These are phyloP conservation scores for Fusarium sacchari DNA, from an alignment of 2,329 filamentous ascomycete species.

Conservation along the genomic window DNA sequence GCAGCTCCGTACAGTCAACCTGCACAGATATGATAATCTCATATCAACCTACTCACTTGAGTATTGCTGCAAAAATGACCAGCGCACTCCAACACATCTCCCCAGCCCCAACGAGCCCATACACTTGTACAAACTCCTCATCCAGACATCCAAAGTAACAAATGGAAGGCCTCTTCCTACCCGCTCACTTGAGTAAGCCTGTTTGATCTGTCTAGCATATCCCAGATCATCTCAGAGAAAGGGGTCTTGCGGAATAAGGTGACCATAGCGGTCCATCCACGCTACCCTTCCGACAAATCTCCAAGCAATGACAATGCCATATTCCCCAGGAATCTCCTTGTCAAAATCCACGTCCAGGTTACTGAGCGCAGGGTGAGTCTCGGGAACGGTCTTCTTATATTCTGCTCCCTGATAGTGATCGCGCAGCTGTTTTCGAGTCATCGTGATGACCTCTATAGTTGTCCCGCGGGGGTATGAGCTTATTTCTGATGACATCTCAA, in stretches of 20 bases:
- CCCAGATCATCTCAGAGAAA: neutral
- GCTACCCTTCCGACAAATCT: neutral
- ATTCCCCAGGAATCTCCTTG: neutral
- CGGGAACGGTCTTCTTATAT: neutral
- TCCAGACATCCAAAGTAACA: neutral
- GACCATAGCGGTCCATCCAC: neutral
- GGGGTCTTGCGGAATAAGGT: neutral
- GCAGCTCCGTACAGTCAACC: accelerated
- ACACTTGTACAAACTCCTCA: neutral
- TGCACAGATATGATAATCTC: neutral
- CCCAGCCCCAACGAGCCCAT: neutral
- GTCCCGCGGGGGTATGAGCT: neutral
- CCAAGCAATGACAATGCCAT: neutral
- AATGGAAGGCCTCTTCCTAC: neutral
- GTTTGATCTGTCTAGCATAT: neutral
- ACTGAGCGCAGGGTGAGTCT: neutral
- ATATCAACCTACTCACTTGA: neutral
- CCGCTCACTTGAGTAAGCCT: neutral
- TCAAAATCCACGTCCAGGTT: neutral
- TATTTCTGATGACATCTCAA: neutral
- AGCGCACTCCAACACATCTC: neutral
- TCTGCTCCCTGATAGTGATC: neutral
- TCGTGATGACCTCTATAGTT: neutral
- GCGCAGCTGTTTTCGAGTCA: neutral
- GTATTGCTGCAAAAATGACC: neutral